Conservation (phyloP, 148 eudicot species). For the Polygonum aviculare region DNA sequence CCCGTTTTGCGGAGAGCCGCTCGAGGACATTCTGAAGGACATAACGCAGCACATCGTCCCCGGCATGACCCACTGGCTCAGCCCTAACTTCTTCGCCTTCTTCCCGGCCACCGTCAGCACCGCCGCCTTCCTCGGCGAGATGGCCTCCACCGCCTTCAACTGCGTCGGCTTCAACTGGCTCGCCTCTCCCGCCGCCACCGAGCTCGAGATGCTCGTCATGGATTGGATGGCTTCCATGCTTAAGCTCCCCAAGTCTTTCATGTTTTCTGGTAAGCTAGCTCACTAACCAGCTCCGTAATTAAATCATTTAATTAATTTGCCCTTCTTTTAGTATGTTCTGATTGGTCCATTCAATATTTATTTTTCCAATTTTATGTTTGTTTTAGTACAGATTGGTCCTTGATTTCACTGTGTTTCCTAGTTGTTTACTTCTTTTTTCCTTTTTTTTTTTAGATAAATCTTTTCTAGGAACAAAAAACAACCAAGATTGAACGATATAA, state of each 20-base stretch:
- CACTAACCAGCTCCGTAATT: no score
- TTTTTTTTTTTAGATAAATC: neutral
- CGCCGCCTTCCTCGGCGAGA: slow-evolving; percentile 46
- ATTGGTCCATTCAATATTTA: neutral
- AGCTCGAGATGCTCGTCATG: slow-evolving; percentile 50
- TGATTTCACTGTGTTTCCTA: neutral
- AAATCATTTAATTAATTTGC: no score
- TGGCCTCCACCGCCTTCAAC: slow-evolving; percentile 34
- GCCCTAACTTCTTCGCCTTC: slow-evolving; percentile 50
- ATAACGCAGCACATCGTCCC: slow-evolving; percentile 27
- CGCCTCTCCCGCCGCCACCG: slow-evolving; percentile 45
- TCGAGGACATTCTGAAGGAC: slow-evolving; percentile 32
- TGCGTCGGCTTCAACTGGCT: slow-evolving; percentile 54
- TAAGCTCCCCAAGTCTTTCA: slow-evolving; percentile 37
- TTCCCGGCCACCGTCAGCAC: slow-evolving; percentile 46
- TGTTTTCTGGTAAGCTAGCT: slow-evolving; percentile 33
- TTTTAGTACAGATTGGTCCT: no score
- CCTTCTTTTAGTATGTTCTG: neutral
- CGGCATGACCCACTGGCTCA: slow-evolving; percentile 51
- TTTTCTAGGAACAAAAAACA: neutral
- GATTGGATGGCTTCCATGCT: slow-evolving; percentile 57
- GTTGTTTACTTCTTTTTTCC: neutral
- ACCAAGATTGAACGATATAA: neutral
- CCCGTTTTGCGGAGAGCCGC: slow-evolving; percentile 23
- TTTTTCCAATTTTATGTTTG: neutral